These are phyloP conservation scores for Agrocybe praecox DNA, from an alignment of 768 basidiomycete genomes.

Conservation along the genomic window DNA sequence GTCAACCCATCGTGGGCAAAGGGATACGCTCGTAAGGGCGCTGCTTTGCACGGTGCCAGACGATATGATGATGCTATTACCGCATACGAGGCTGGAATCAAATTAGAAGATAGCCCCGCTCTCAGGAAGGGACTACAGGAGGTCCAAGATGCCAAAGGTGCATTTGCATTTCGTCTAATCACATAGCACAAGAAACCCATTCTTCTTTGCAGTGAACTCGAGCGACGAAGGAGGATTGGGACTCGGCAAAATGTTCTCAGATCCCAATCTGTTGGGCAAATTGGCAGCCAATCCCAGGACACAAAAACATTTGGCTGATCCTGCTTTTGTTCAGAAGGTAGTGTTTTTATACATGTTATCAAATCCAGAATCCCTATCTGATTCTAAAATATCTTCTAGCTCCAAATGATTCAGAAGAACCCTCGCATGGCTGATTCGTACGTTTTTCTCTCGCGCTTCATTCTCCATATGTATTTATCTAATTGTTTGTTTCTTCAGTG, in stretches of 20 bases:
- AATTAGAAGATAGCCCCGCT: conserved; percentile 80
- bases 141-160: conserved; percentile 84
- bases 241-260: conserved; percentile 77
- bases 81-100: conserved; percentile 81
- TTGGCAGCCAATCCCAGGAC: conserved; percentile 89
- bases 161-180: conserved; percentile 10
- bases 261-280: conserved; percentile 83
- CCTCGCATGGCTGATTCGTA: conserved; percentile 64
- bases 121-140: conserved; percentile 88
- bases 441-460: conserved; percentile 17
- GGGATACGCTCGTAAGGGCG: conserved; percentile 90
- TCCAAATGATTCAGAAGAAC: conserved; percentile 69
- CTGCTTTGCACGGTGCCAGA: conserved; percentile 84
- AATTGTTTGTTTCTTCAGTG: conserved; percentile 30
- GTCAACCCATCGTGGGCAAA: conserved; percentile 86
- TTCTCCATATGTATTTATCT: background rate
- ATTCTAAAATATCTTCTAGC: conserved; percentile 32
- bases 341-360: background rate
- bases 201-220: conserved; percentile 35
- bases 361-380: background rate
- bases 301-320: conserved; percentile 80
- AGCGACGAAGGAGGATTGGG: conserved; percentile 51
- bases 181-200: conserved; percentile 2
- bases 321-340: conserved; percentile 76
- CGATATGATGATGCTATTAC: conserved; percentile 83